phyloP scores from a whole-genome alignment of 176 grass and related monocot genomes.

The bread wheat (Triticum aestivum) region DNA sequence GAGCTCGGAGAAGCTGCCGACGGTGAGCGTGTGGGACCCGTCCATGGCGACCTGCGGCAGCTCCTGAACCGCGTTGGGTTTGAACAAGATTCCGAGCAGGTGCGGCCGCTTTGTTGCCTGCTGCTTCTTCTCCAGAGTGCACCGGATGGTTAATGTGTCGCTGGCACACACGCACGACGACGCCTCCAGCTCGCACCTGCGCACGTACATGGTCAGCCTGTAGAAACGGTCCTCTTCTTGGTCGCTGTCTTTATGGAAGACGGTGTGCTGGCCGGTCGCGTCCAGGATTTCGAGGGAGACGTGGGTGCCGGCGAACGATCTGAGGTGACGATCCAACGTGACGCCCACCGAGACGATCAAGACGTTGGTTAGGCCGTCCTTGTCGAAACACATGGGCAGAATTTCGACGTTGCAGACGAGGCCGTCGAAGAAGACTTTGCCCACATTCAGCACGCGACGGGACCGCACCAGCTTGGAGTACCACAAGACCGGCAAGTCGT shows the following conservation, averaged over 20 bases:
- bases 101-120: accelerated
- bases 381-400: background rate
- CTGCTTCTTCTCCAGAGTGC: background rate
- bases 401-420: background rate
- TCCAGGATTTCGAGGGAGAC: background rate
- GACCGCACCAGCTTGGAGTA: background rate
- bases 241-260: background rate
- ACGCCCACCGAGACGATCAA: background rate
- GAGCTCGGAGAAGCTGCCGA: background rate
- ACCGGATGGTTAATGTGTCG: background rate
- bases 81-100: background rate
- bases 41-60: background rate
- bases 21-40: background rate
- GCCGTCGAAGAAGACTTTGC: background rate
- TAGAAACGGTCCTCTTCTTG: too few species aligned
- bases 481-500: background rate
- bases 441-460: background rate
- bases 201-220: background rate
- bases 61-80: background rate
- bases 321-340: too few species aligned
- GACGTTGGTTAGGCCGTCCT: background rate
- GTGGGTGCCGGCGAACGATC: background rate
- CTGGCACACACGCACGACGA: background rate
- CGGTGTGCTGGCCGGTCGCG: background rate
- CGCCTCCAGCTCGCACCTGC: background rate